A percentile compares a stretch with the other conserved stretches of the same genome.
Conservation (phyloP, 2,329 filamentous ascomycete species). For the Monosporascus sp. region DNA sequence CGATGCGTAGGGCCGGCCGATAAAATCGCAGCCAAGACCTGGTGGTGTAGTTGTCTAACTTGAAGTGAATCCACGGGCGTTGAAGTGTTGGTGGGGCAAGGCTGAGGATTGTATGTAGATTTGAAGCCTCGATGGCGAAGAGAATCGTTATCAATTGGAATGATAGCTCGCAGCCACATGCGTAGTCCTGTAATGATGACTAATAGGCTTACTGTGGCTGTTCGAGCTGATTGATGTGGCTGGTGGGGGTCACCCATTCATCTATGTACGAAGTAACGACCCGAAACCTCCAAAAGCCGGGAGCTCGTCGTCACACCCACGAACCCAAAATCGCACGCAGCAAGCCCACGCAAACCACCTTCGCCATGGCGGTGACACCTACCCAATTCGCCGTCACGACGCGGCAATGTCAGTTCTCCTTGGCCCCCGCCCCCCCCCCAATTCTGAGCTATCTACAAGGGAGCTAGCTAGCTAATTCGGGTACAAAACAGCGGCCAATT, state of each 20-base stretch:
- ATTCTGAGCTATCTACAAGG: constrained; percentile 27
- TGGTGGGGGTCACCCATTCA: neutral
- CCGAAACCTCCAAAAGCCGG: constrained; percentile 9
- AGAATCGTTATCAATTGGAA: constrained; percentile 1
- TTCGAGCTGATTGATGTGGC: neutral
- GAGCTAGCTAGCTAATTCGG: constrained; percentile 2
- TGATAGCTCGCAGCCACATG: constrained; percentile 1
- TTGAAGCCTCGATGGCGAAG: constrained; percentile 6
- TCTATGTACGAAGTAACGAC: constrained; percentile 2
- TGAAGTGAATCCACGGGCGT: neutral
- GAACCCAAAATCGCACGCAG: constrained; percentile 22
- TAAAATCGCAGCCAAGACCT: neutral
- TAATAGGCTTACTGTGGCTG: constrained; percentile 17
- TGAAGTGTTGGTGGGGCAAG: constrained; percentile 23
- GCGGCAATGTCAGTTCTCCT: constrained; percentile 61
- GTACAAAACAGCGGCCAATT: constrained; percentile 66
- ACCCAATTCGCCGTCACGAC: constrained; percentile 84
- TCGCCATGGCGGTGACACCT: constrained; percentile 80
- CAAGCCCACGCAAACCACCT: constrained; percentile 31
- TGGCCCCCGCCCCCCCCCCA: neutral
- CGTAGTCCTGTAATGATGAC: constrained; percentile 6
- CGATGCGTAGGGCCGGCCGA: neutral
- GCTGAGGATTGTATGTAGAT: constrained; percentile 15
- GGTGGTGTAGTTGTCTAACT: too few species aligned
- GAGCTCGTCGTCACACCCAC: constrained; percentile 25